phyloP scores from a whole-genome alignment of 139 green algal genomes.

The Chlorella vulgaris region DNA sequence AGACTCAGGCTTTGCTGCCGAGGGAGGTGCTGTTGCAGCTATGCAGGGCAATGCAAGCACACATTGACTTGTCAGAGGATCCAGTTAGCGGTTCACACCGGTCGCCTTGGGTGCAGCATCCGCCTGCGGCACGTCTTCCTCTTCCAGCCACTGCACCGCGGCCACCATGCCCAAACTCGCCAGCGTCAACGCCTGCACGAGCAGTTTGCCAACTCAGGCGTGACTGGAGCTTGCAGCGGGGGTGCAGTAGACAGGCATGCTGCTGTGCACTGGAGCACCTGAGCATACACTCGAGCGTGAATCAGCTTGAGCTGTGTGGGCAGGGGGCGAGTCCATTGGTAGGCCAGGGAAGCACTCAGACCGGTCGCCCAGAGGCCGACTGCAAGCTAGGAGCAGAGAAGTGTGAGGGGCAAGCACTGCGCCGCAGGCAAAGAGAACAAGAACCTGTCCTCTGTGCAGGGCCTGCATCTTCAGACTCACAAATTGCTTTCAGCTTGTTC shows the following conservation, averaged over 20 bases:
- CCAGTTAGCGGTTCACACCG: not conserved
- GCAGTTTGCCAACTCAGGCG: not conserved
- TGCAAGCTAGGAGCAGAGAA: not conserved
- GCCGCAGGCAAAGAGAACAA: not conserved
- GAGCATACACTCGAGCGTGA: slow-evolving; percentile 52
- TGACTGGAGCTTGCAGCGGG: not conserved
- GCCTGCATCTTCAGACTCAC: not conserved
- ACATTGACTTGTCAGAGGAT: not conserved
- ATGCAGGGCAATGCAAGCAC: too few relatives aligned
- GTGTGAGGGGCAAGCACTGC: not conserved
- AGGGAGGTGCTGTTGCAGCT: too few relatives aligned
- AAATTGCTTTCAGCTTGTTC: slow-evolving; percentile 48
- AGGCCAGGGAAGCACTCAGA: slow-evolving; percentile 35
- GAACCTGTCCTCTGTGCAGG: not conserved
- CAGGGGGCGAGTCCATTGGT: slow-evolving; percentile 50
- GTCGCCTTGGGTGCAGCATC: slow-evolving; percentile 20
- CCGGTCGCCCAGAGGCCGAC: slow-evolving; percentile 44
- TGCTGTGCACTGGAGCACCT: slow-evolving; percentile 26
- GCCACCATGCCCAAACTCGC: slow-evolving; percentile 38
- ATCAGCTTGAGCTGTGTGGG: slow-evolving; percentile 56
- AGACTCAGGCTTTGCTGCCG: too few relatives aligned
- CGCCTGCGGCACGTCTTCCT: too few relatives aligned
- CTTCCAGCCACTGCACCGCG: slow-evolving; percentile 13
- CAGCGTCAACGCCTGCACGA: slow-evolving; percentile 50
- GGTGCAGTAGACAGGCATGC: not conserved